Evolutionary conservation across 2,329 filamentous ascomycete genomes (phyloP).

Genomic region (Fusarium piperis): DNA sequence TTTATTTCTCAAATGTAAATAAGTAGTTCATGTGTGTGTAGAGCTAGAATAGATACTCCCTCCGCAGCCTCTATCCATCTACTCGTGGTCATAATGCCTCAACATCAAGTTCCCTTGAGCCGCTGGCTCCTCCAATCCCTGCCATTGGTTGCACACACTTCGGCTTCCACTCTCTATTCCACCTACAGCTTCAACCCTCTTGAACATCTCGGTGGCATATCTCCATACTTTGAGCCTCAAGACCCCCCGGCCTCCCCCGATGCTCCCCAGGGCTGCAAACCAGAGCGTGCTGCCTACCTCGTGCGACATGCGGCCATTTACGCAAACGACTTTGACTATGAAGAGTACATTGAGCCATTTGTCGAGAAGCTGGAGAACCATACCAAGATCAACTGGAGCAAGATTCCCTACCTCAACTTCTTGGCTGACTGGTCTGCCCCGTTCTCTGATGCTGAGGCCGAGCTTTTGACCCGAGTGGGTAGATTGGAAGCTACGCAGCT

Average conservation of each 20-base stretch:
- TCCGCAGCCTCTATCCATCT: not conserved
- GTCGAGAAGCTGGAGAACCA: slow-evolving; percentile 67
- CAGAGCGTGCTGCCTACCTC: slow-evolving; percentile 63
- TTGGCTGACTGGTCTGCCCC: slow-evolving; percentile 66
- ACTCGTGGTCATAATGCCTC: slow-evolving; percentile 12
- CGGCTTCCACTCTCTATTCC: slow-evolving; percentile 50
- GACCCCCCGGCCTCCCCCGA: slow-evolving; percentile 51
- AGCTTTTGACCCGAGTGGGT: slow-evolving; percentile 70
- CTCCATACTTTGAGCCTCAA: slow-evolving; percentile 66
- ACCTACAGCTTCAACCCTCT: slow-evolving; percentile 63
- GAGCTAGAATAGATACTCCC: not conserved
- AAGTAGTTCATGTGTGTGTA: not conserved
- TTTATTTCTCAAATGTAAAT: not conserved
- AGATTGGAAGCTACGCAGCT: slow-evolving; percentile 68
- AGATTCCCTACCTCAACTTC: slow-evolving; percentile 65
- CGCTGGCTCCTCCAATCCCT: slow-evolving; percentile 12
- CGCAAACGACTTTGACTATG: slow-evolving; percentile 68
- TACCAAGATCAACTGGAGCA: slow-evolving; percentile 64
- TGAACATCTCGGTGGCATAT: slow-evolving; percentile 64
- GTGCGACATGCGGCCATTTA: slow-evolving; percentile 70
- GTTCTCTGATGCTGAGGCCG: slow-evolving; percentile 64
- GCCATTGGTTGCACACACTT: slow-evolving; percentile 10
- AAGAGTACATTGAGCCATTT: slow-evolving; percentile 66
- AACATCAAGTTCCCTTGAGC: not conserved
- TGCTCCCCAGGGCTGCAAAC: slow-evolving; percentile 60